These are phyloP conservation scores for Paramarasmius palmivorus DNA, from an alignment of 1,284 basidiomycete genomes.

Conservation along the genomic window DNA sequence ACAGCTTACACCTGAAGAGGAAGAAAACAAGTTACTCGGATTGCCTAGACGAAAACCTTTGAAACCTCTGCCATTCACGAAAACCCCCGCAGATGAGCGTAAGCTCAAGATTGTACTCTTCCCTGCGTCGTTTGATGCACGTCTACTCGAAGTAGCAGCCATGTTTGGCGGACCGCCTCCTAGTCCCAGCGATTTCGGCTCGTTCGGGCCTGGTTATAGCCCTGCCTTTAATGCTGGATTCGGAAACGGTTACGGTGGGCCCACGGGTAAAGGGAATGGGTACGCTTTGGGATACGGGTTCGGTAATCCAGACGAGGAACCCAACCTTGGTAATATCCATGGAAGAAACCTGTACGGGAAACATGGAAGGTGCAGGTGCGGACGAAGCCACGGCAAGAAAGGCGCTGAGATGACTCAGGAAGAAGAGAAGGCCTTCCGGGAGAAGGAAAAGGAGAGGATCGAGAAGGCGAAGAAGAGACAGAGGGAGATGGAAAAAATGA, in stretches of 20 bases:
- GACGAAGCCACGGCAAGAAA: constrained; percentile 12
- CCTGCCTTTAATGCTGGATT: constrained; percentile 6
- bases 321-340: constrained; percentile 11
- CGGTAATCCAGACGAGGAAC: not conserved
- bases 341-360: not conserved
- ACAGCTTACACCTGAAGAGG: not conserved
- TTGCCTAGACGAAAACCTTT: constrained; percentile 36
- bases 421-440: constrained; percentile 14
- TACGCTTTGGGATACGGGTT: constrained; percentile 4
- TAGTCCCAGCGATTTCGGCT: constrained; percentile 17
- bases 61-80: constrained; percentile 50
- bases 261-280: constrained; percentile 2
- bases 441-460: constrained; percentile 21
- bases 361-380: constrained; percentile 6
- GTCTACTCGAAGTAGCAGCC: constrained; percentile 7
- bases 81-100: constrained; percentile 46
- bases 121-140: constrained; percentile 43
- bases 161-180: constrained; percentile 10
- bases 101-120: constrained; percentile 51
- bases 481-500: constrained; percentile 41
- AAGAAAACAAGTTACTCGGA: constrained; percentile 20
- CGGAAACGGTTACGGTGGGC: constrained; percentile 2
- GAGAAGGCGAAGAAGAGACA: constrained; percentile 30
- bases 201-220: constrained; percentile 2
- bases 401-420: constrained; percentile 19